phyloP scores from a whole-genome alignment of 192 early-diverging fungal species.

The Backusella luteola region DNA sequence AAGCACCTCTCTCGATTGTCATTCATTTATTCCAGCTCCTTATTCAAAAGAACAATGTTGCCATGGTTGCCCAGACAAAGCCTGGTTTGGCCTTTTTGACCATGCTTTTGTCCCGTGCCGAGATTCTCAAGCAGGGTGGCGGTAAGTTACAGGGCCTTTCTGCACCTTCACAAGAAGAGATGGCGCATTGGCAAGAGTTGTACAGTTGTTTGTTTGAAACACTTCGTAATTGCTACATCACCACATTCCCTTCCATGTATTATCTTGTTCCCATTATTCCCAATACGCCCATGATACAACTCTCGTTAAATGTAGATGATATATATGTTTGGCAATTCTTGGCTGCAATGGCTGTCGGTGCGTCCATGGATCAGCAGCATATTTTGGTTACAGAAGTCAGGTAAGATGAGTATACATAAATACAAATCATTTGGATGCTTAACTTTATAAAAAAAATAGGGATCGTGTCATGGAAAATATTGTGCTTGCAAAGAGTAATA shows the following conservation, averaged over 20 bases:
- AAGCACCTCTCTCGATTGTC: conserved; percentile 81
- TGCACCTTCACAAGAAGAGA: conserved; percentile 45
- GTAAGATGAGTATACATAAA: conserved; percentile 34
- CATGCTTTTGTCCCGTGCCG: conserved; percentile 85
- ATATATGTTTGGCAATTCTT: conserved; percentile 98
- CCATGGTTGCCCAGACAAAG: conserved; percentile 81
- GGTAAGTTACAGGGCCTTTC: conserved; percentile 49
- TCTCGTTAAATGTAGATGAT: conserved; percentile 62
- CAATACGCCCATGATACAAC: conserved; percentile 27
- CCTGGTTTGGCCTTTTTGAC: conserved; percentile 88
- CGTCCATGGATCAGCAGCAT: conserved; percentile 93
- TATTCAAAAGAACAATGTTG: conserved; percentile 87
- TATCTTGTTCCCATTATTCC: conserved; percentile 39
- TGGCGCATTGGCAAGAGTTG: conserved; percentile 72
- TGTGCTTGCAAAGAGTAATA: conserved; percentile 59
- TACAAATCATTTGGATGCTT: neutral
- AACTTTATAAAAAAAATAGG: conserved; percentile 34
- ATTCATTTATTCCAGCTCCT: conserved; percentile 78
- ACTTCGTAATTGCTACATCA: conserved; percentile 70
- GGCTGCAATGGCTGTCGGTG: conserved; percentile 92
- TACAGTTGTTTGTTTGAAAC: conserved; percentile 81
- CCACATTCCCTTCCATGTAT: conserved; percentile 67
- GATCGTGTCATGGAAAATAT: conserved; percentile 83
- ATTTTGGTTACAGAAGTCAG: conserved; percentile 88
- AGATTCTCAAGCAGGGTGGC: conserved; percentile 78